Evolutionary conservation across 805 yeast species (phyloP), one percentile per base, ranked within the genome.

Genomic region (Barnettozyma siamensis): DNA sequence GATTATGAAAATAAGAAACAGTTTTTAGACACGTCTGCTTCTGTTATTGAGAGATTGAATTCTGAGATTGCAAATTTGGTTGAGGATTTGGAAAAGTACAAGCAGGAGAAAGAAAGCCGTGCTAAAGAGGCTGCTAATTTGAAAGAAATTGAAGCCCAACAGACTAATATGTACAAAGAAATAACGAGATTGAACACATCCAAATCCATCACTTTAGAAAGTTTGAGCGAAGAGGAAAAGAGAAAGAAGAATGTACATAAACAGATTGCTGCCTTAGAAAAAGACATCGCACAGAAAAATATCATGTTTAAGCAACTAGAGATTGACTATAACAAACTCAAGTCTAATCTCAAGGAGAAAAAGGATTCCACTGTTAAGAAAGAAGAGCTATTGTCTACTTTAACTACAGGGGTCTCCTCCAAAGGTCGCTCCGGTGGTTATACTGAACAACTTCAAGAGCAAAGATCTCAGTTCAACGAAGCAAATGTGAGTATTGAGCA

Each of bases 331-430:
- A 62, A 66, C 3, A 46, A 52, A 0, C 59, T 76, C 10, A 78
- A 76, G 37, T 57, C 53, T 1, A 55, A 63, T n/a, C 63, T 83
- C 18, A 65, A 61, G 2, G 54, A 57, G 1, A 48, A 78, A 41
- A 79, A 77, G 45, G 66, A 64, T 5, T 68, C 69, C 12, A 68
- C 73, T 35, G 65, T 68, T 27, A 72, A 68, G 44, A 86, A 84
- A 50, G 91, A 86, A 52, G 96, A 89, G 46, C 68, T 89, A 10
- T 63, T 87, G 9, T 83, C 93, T 0, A 81, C 94, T 0, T 67
- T 89, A 31, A 79, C 88, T 0, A 87, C 96, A 0, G 96, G 97
- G 53, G 80, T 89, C n/a, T 84, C 96, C 0, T 76, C 94, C 0
- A 80, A 76, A 44, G 96, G 94, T 41, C 70, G 67, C 28, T 66